Evolutionary conservation across 1,284 basidiomycete species (phyloP), one percentile per base, ranked within the genome.

Genomic region (Trichosporon inkin): DNA sequence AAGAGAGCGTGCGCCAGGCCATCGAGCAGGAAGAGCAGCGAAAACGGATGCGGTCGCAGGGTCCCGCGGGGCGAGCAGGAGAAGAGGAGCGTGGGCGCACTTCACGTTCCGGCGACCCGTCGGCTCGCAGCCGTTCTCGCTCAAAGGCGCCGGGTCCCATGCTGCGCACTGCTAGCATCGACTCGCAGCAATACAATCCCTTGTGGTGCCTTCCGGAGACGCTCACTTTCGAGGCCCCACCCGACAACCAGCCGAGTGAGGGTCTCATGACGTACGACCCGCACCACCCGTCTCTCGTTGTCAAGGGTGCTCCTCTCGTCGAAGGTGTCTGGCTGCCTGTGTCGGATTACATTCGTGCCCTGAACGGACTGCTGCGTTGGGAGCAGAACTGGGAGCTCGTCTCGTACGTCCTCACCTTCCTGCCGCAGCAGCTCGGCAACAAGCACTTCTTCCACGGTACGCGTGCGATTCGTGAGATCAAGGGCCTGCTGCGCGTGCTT

Each of bases 401-500:
- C 14, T 92, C 92, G 3, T 99, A 96, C 71, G 82, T 95, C 5
- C 82, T 99, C 2, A 91, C 89, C 71, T 90, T 95, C 77, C 82
- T 99, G 1, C 94, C 96, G 0, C 83, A 87, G 19, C 94, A 99
- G 75, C 83, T 99, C 3, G 82, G 88, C 56, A 99, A 99, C 83
- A 98, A 97, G 78, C 92, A 98, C 72, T 84, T 97, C 58, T 94
- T 97, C 78, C 97, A 94, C 72, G 96, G 96, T 0, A 89, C 89
- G 0, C 85, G 86, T 56, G 87, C 89, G 11, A 82, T 86, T 14
- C 78, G 76, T 11, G 83, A 86, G 19, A 84, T 96, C 19, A 80
- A 85, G 10, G 81, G 80, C 53, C 78, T 99, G 39, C 80, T 92
- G 32, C 81, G 82, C 10, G 76, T 83, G n/a, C 79, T 98, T 10